These are phyloP conservation scores for Begonia loranthoides DNA, from an alignment of 306 rosid species.

Conservation along the genomic window DNA sequence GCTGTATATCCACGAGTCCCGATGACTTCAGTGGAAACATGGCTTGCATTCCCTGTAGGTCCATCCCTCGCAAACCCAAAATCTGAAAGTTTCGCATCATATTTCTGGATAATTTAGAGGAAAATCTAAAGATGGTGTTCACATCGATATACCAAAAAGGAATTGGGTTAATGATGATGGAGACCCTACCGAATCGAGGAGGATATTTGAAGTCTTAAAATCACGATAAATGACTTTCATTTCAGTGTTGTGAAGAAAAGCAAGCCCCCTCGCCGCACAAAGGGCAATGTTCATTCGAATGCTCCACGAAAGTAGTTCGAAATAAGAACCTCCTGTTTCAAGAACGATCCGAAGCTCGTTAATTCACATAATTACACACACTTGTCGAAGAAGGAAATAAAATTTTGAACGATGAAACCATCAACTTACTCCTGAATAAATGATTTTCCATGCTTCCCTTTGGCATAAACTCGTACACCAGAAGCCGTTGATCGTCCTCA, in stretches of 20 bases:
- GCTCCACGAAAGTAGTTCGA: conserved; percentile 81
- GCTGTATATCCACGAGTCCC: conserved; percentile 96
- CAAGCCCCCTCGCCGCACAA: conserved; percentile 84
- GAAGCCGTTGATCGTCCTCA: conserved; percentile 75
- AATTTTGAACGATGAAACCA: too few relatives aligned
- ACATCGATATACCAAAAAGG: conserved; percentile 4
- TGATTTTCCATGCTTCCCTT: conserved; percentile 90
- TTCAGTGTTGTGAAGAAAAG: conserved; percentile 73
- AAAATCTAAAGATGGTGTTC: conserved; percentile 3
- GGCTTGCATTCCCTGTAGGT: conserved; percentile 59
- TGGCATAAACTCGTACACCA: conserved; percentile 76
- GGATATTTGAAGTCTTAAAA: conserved; percentile 65
- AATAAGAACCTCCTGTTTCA: conserved; percentile 52
- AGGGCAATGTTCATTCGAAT: conserved; percentile 68
- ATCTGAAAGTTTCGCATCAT: conserved; percentile 72
- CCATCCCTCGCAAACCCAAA: conserved; percentile 97
- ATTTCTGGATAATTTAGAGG: conserved; percentile 23
- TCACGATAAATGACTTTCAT: conserved; percentile 85
- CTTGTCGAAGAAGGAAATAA: not conserved
- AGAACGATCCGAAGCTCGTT: not conserved
- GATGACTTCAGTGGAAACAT: conserved; percentile 91
- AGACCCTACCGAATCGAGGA: conserved; percentile 51
- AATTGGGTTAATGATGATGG: not conserved
- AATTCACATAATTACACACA: not conserved
- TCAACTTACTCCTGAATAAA: conserved; percentile 73